Evolutionary conservation across 192 early-diverging fungal species (phyloP).

Genomic region (Umbelopsis vinacea): DNA sequence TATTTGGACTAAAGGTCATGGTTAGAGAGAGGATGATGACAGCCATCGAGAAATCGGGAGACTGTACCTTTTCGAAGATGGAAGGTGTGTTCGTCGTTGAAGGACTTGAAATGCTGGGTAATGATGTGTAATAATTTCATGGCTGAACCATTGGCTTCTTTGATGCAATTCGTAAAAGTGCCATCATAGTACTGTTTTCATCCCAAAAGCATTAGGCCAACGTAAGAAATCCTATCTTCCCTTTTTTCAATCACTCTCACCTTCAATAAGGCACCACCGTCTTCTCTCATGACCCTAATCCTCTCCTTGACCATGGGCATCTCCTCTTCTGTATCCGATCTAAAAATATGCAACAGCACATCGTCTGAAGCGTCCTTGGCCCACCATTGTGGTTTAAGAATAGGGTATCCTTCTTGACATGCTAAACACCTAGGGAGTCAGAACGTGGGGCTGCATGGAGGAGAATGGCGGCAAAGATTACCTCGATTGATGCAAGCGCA

Average conservation of each 20-base stretch:
- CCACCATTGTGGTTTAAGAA: constrained; percentile 64
- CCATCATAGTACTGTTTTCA: constrained; percentile 57
- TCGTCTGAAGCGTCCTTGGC: constrained; percentile 38
- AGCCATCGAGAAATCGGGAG: too few species aligned
- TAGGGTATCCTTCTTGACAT: constrained; percentile 58
- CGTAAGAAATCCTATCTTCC: too few species aligned
- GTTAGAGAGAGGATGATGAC: constrained; percentile 28
- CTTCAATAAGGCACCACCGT: constrained; percentile 68
- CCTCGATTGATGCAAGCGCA: constrained; percentile 77
- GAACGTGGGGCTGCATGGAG: not conserved
- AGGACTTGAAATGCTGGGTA: constrained; percentile 64
- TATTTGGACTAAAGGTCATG: constrained; percentile 49
- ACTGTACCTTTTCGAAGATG: constrained; percentile 53
- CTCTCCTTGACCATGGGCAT: constrained; percentile 68
- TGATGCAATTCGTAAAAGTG: constrained; percentile 63
- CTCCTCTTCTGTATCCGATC: constrained; percentile 61
- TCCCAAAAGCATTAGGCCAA: too few species aligned
- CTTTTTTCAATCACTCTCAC: constrained; percentile 13
- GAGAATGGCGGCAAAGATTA: constrained; percentile 4
- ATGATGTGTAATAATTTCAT: constrained; percentile 60
- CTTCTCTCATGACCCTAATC: constrained; percentile 64
- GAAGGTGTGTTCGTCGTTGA: constrained; percentile 67
- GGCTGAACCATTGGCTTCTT: constrained; percentile 54
- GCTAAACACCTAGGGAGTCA: constrained; percentile 33
- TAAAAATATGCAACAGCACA: constrained; percentile 61